Percentiles rank a stretch among this genome's conserved stretches.
Evolutionary conservation across 2,329 filamentous ascomycete genomes (phyloP).

Genomic region (Neopestalotiopsis rosae): DNA sequence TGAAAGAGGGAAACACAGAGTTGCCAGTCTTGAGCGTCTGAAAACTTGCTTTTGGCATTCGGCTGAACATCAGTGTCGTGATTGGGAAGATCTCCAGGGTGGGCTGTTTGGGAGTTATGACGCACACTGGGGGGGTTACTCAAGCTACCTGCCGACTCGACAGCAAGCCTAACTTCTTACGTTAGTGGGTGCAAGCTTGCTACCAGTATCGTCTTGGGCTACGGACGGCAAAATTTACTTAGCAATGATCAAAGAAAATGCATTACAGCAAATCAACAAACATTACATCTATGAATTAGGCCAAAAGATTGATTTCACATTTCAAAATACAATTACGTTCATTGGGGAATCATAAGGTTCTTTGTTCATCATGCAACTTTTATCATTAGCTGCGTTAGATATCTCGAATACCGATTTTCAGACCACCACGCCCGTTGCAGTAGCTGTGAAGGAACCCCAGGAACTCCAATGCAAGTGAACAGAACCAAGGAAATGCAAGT

Average conservation of each 20-base stretch:
- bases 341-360: constrained; percentile 27
- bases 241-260: not conserved
- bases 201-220: not conserved
- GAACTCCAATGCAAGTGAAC: constrained; percentile 61
- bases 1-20: not conserved
- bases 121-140: not conserved
- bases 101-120: constrained; percentile 3
- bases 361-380: constrained; percentile 38
- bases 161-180: not conserved
- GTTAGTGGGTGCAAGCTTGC: not conserved
- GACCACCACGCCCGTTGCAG: constrained; percentile 37
- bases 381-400: constrained; percentile 37
- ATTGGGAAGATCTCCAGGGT: not conserved
- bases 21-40: not conserved
- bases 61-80: too few species aligned
- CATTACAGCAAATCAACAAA: not conserved
- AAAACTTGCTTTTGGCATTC: constrained; percentile 4
- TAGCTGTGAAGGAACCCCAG: constrained; percentile 45
- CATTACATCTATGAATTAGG: too few species aligned
- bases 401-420: constrained; percentile 38
- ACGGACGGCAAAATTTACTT: not conserved
- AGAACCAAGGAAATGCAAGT: constrained; percentile 53
- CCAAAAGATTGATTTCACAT: not conserved
- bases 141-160: too few species aligned
- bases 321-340: not conserved